These are phyloP conservation scores for Linanthus parryae DNA, from an alignment of 148 eudicot species.

Conservation along the genomic window DNA sequence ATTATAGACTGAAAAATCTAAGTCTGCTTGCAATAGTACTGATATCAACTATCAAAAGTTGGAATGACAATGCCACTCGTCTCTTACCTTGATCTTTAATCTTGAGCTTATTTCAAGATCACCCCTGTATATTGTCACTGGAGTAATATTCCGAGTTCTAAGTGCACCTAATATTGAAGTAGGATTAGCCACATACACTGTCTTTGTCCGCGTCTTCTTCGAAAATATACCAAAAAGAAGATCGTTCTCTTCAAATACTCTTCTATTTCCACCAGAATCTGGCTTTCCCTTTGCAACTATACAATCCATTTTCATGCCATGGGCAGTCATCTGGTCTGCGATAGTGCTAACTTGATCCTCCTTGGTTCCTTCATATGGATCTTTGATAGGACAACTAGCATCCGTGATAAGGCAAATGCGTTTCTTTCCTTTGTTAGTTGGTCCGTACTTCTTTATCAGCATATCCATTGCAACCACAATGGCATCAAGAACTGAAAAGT, in stretches of 20 bases:
- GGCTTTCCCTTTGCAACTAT: constrained; percentile 55
- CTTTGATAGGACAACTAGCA: constrained; percentile 66
- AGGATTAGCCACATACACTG: constrained; percentile 64
- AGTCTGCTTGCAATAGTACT: not conserved
- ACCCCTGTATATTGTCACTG: constrained; percentile 91
- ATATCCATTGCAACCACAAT: constrained; percentile 97
- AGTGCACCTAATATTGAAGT: constrained; percentile 86
- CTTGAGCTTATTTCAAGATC: constrained; percentile 74
- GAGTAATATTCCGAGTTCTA: constrained; percentile 79
- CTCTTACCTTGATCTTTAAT: constrained; percentile 77
- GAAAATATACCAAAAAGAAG: constrained; percentile 50
- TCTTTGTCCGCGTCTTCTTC: constrained; percentile 53
- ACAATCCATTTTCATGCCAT: constrained; percentile 88
- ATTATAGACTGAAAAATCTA: not conserved
- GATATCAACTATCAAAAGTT: not conserved
- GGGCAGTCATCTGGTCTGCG: constrained; percentile 69
- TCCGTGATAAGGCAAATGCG: constrained; percentile 85
- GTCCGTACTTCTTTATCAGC: constrained; percentile 86
- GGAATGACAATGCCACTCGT: not conserved
- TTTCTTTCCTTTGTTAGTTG: constrained; percentile 77
- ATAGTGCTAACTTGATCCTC: constrained; percentile 85
- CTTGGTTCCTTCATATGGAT: constrained; percentile 89
- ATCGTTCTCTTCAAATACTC: constrained; percentile 74
- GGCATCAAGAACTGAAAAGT: constrained; percentile 81
- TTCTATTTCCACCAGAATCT: constrained; percentile 31